These are phyloP conservation scores for Quercus gilva DNA, from an alignment of 306 rosid species.

Conservation along the genomic window DNA sequence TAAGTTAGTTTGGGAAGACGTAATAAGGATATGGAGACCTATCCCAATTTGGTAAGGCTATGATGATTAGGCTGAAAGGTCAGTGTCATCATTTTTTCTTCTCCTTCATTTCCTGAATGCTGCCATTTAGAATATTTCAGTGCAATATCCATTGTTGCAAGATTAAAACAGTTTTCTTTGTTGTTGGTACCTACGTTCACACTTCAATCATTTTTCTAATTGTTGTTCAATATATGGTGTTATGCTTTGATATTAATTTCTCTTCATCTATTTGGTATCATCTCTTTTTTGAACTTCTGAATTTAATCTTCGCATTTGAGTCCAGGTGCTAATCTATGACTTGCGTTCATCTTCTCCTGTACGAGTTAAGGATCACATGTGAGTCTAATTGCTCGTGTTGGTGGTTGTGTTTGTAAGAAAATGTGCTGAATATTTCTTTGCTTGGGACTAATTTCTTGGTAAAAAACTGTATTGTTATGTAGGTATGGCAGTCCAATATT, in stretches of 20 bases:
- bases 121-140: not conserved
- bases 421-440: not conserved
- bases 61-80: not conserved
- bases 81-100: not conserved
- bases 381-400: conserved; percentile 36
- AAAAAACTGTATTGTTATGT: conserved; percentile 24
- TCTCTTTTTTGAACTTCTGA: not conserved
- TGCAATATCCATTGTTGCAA: not conserved
- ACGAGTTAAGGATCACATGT: conserved; percentile 82
- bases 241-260: not conserved
- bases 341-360: conserved; percentile 78
- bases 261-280: not conserved
- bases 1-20: not conserved
- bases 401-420: not conserved
- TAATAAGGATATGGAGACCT: not conserved
- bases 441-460: conserved; percentile 1
- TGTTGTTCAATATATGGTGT: not conserved
- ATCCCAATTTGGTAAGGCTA: conserved; percentile 1
- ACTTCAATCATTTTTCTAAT: not conserved
- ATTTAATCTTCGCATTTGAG: not conserved
- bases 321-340: conserved; percentile 90
- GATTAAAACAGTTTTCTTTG: not conserved
- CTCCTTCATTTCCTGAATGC: not conserved
- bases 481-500: conserved; percentile 92
- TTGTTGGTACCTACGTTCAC: not conserved